Conservation (phyloP, 768 basidiomycete genomes). For the Punctularia strigosozonata region DNA sequence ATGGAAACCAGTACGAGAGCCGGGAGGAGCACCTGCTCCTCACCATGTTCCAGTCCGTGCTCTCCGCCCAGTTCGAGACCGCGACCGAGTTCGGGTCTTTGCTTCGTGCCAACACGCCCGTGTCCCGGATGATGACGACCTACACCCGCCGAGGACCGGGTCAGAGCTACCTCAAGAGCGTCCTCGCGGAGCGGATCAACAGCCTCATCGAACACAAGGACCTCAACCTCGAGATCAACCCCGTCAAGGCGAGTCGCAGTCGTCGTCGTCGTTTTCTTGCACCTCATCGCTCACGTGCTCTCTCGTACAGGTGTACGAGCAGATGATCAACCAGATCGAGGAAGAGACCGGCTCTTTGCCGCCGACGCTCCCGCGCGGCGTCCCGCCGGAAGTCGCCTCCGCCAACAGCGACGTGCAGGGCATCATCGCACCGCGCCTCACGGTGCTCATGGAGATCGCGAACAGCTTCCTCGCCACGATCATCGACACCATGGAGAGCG, state of each 20-base stretch:
- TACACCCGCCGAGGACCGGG: slow-evolving; percentile 98
- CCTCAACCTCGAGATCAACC: slow-evolving; percentile 97
- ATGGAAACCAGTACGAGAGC: slow-evolving; percentile 98
- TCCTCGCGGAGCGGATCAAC: slow-evolving; percentile 96
- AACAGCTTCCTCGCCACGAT: slow-evolving; percentile 96
- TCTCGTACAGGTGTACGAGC: slow-evolving; percentile 78
- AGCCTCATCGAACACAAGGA: slow-evolving; percentile 99
- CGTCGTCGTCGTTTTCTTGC: not conserved
- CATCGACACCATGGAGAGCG: slow-evolving; percentile 96
- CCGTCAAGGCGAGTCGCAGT: slow-evolving; percentile 66
- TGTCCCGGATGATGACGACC: slow-evolving; percentile 99
- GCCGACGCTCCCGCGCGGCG: slow-evolving; percentile 82
- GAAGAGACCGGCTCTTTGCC: slow-evolving; percentile 93
- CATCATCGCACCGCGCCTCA: slow-evolving; percentile 92
- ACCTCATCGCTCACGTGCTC: slow-evolving; percentile 1
- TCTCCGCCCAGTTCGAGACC: slow-evolving; percentile 98
- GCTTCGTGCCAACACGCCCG: slow-evolving; percentile 95
- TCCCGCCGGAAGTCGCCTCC: slow-evolving; percentile 88
- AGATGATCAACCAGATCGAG: slow-evolving; percentile 98
- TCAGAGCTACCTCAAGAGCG: slow-evolving; percentile 95
- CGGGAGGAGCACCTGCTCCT: slow-evolving; percentile 95
- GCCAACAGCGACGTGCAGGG: slow-evolving; percentile 94
- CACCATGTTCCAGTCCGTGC: slow-evolving; percentile 98
- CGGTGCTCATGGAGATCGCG: slow-evolving; percentile 99
- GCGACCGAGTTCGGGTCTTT: slow-evolving; percentile 99